phyloP scores from a whole-genome alignment of 192 early-diverging fungal genomes.

The Backusella sp. region DNA sequence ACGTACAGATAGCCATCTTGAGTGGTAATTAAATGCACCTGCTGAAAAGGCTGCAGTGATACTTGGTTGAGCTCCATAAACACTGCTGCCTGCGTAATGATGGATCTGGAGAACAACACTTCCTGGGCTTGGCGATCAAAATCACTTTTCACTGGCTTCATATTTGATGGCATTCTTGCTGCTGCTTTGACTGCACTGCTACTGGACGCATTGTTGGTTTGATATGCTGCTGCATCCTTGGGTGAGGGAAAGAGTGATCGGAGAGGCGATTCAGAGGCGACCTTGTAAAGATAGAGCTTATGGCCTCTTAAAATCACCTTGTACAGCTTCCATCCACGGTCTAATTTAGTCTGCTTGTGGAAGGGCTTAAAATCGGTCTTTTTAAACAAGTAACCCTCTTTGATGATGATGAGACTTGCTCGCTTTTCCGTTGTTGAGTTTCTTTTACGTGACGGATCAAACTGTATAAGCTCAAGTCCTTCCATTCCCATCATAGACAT shows the following conservation, averaged over 20 bases:
- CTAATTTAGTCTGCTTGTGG: slow-evolving; percentile 49
- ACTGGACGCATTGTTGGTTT: not conserved
- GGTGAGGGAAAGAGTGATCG: slow-evolving; percentile 34
- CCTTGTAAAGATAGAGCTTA: slow-evolving; percentile 76
- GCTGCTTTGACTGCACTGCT: not conserved
- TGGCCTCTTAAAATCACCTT: slow-evolving; percentile 68
- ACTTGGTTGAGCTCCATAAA: slow-evolving; percentile 18
- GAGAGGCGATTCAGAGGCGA: slow-evolving; percentile 52
- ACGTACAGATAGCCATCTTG: not conserved
- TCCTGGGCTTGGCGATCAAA: slow-evolving; percentile 21
- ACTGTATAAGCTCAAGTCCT: not conserved
- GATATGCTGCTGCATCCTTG: not conserved
- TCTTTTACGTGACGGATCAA: not conserved
- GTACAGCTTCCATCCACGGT: slow-evolving; percentile 78
- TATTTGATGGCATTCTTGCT: not conserved
- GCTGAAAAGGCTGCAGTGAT: not conserved
- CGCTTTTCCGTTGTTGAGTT: slow-evolving; percentile 19
- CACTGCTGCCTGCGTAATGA: not conserved
- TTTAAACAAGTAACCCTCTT: slow-evolving; percentile 73
- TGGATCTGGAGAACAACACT: not conserved
- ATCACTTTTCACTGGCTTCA: not conserved
- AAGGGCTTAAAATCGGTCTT: slow-evolving; percentile 70
- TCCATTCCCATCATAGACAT: slow-evolving; percentile 15
- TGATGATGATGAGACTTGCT: slow-evolving; percentile 28
- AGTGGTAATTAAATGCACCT: not conserved